These are phyloP conservation scores for Aspergillus floridensis DNA, from an alignment of 2,329 filamentous ascomycete genomes.

Conservation along the genomic window DNA sequence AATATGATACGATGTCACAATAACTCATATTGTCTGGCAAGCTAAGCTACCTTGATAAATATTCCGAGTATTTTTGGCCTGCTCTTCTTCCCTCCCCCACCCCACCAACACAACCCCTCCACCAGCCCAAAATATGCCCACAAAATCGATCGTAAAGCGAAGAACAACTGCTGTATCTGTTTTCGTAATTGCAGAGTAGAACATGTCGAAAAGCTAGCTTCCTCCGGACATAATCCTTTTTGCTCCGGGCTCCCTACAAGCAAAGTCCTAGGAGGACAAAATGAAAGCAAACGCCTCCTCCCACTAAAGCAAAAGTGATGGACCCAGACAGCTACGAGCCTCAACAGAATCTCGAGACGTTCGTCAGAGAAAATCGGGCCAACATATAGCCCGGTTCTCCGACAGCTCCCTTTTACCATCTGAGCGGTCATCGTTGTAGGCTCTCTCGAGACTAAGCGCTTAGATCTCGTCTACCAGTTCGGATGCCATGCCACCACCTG, in stretches of 20 bases:
- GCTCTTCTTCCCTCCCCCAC: not conserved
- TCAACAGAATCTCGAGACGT: not conserved
- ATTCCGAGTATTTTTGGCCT: not conserved
- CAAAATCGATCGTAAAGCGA: conserved; percentile 4
- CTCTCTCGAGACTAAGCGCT: conserved; percentile 16
- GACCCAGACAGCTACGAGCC: not conserved
- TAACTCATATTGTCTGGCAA: not conserved
- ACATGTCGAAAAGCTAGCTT: conserved; percentile 3
- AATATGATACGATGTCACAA: too few species aligned
- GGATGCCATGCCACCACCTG: conserved; percentile 18
- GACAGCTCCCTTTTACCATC: conserved; percentile 4
- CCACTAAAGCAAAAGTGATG: not conserved
- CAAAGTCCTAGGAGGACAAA: not conserved
- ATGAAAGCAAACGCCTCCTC: conserved; percentile 3
- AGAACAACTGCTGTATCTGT: conserved; percentile 7
- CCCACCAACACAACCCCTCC: not conserved
- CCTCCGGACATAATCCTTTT: not conserved
- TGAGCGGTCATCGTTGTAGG: conserved; percentile 8
- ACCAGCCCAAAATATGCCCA: conserved; percentile 4
- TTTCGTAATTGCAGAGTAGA: conserved; percentile 6
- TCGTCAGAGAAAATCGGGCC: not conserved
- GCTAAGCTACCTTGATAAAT: not conserved
- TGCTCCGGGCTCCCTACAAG: not conserved
- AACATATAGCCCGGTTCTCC: conserved; percentile 5
- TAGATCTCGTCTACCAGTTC: conserved; percentile 14